Percentiles rank a stretch among this genome's conserved stretches.
Conservation (phyloP, 148 eudicot species). For the Simmondsia chinensis region DNA sequence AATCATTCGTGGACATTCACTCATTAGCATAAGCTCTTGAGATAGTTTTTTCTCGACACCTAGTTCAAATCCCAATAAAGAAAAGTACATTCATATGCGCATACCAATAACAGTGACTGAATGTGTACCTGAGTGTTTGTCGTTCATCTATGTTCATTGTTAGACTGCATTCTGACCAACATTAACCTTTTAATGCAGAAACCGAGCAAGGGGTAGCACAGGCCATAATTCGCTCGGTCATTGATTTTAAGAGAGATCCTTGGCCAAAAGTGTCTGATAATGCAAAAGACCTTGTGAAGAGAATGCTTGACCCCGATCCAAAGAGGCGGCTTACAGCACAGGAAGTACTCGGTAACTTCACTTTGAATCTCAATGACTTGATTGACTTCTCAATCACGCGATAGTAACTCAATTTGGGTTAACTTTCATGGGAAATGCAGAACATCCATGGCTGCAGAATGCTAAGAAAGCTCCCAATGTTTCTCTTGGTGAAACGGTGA, state of each 20-base stretch:
- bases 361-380: background rate
- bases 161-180: conserved; percentile 6
- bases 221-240: conserved; percentile 64
- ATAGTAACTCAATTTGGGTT: conserved; percentile 4
- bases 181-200: conserved; percentile 32
- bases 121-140: too few relatives aligned
- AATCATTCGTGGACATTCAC: too few relatives aligned
- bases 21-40: too few relatives aligned
- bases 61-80: too few relatives aligned
- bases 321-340: conserved; percentile 58
- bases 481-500: conserved; percentile 72
- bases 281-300: conserved; percentile 72
- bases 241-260: conserved; percentile 77
- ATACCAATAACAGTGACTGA: too few relatives aligned
- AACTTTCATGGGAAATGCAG: conserved; percentile 25
- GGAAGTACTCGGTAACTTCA: conserved; percentile 56
- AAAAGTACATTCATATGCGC: too few relatives aligned
- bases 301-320: conserved; percentile 76
- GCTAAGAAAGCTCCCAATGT: conserved; percentile 79
- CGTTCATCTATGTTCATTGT: too few relatives aligned
- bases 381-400: background rate
- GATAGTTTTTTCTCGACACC: too few relatives aligned
- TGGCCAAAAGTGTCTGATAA: conserved; percentile 76
- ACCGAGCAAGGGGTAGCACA: conserved; percentile 89
- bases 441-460: conserved; percentile 76